Evolutionary conservation across 1,284 basidiomycete species (phyloP).

Genomic region (Peniophora sp.): DNA sequence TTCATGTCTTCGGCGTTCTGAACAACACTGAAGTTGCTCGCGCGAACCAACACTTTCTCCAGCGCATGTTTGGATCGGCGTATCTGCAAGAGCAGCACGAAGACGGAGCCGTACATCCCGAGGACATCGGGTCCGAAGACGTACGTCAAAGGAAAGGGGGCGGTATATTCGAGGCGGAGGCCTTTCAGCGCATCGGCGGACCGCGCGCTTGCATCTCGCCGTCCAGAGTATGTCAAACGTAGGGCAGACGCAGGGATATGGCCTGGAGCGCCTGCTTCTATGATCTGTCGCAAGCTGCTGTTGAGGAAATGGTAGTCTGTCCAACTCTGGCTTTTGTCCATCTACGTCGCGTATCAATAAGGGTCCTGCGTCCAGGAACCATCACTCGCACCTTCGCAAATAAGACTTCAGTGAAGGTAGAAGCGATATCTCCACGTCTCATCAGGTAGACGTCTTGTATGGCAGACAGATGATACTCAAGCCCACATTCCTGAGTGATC

Average conservation of each 20-base stretch:
- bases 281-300: slow-evolving; percentile 63
- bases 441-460: slow-evolving; percentile 73
- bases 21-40: slow-evolving; percentile 13
- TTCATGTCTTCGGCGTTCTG: slow-evolving; percentile 42
- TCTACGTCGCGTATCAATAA: slow-evolving; percentile 34
- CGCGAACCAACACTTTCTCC: slow-evolving; percentile 57
- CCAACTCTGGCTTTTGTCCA: slow-evolving; percentile 67
- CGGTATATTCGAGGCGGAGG: slow-evolving; percentile 64
- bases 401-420: slow-evolving; percentile 61
- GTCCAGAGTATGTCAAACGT: slow-evolving; percentile 60
- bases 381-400: slow-evolving; percentile 55
- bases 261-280: slow-evolving; percentile 37
- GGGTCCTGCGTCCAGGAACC: background rate
- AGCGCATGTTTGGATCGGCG: slow-evolving; percentile 64
- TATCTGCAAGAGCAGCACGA: slow-evolving; percentile 73
- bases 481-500: slow-evolving; percentile 61
- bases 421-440: slow-evolving; percentile 64
- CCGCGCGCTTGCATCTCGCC: slow-evolving; percentile 31
- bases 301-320: slow-evolving; percentile 81
- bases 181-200: slow-evolving; percentile 62
- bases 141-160: slow-evolving; percentile 78
- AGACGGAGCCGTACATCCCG: slow-evolving; percentile 61
- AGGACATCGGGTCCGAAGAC: slow-evolving; percentile 59
- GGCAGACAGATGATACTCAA: slow-evolving; percentile 62
- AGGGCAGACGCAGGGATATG: slow-evolving; percentile 71